Evolutionary conservation across 2,329 filamentous ascomycete species (phyloP), one percentile per base, ranked within the genome.

Genomic region (Coleophoma crateriformis): DNA sequence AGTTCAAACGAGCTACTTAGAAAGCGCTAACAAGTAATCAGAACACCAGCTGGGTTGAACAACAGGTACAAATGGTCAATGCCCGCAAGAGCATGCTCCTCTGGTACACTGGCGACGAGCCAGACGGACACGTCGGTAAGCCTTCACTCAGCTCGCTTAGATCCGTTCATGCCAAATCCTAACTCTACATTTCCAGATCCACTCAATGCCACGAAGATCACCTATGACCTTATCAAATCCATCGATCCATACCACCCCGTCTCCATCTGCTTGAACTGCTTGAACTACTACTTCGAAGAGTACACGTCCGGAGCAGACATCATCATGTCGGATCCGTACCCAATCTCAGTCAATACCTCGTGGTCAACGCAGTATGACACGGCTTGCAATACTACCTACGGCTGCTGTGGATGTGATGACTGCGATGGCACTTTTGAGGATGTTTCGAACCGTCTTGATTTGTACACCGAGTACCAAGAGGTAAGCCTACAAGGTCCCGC

Each of bases 51-150:
- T 60, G 58, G 3, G 65, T 75, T 3, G 54, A 57, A 6, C 58
- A 63, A 13, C 64, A 65, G 46, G 61, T 66, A 13, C 51, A 59
- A 11, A 33, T 39, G 41, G 17, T 52, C 5, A 52, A 49, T 17
- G 33, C 38, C 19, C 43, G 47, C 5, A 49, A 49, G 33, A 52
- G 43, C 20, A 48, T 51, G 49, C 45, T 51, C 7, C 22, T 54
- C 46, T 49, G 76, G 2, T 61, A 79, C 13, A 79, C 79, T 74
- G 62, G 65, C 17, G 73, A 76, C 53, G 74, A 76, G 53, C 68
- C 71, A 13, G 74, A 76, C 54, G 48, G 48, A 32, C 22, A 41
- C 13, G 17, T 38, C 4, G 41, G 35, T 38, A 38, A 38, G 35
- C 6, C 14, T 8, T 27, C 27, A 8, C 14, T 19, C 35, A 38